phyloP scores from a whole-genome alignment of 805 yeast species.

The Saturnispora diversa region DNA sequence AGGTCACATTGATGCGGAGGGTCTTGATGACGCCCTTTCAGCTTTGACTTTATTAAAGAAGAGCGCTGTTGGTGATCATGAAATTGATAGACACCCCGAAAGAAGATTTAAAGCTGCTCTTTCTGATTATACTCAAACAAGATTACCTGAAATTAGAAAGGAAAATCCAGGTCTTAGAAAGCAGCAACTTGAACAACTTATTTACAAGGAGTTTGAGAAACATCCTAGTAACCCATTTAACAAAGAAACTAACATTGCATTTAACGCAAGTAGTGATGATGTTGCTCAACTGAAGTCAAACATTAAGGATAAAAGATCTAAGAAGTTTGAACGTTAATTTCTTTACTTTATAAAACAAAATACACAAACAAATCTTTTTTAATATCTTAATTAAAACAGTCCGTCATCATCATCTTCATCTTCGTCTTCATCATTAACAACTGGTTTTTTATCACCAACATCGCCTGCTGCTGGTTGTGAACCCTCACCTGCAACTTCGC shows the following conservation, averaged over 20 bases:
- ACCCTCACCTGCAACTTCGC: neutral
- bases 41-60: constrained; percentile 61
- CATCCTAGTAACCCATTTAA: constrained; percentile 79
- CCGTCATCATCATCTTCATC: constrained; percentile 17
- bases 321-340: constrained; percentile 26
- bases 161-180: constrained; percentile 76
- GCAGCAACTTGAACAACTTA: constrained; percentile 67
- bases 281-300: constrained; percentile 33
- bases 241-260: constrained; percentile 55
- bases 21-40: constrained; percentile 70
- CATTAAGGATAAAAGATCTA: constrained; percentile 27
- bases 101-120: constrained; percentile 79
- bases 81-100: constrained; percentile 81
- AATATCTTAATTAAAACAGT: too few species aligned
- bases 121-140: constrained; percentile 59
- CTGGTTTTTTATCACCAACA: too few species aligned
- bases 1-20: constrained; percentile 57
- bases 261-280: constrained; percentile 53
- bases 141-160: constrained; percentile 63
- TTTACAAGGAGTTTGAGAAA: constrained; percentile 75
- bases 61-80: constrained; percentile 50
- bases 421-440: constrained; percentile 13
- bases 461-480: neutral
- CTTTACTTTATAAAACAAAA: neutral
- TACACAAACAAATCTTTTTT: too few species aligned